Conservation (phyloP, 1,284 basidiomycete genomes). For the Pyrrhoderma noxium region DNA sequence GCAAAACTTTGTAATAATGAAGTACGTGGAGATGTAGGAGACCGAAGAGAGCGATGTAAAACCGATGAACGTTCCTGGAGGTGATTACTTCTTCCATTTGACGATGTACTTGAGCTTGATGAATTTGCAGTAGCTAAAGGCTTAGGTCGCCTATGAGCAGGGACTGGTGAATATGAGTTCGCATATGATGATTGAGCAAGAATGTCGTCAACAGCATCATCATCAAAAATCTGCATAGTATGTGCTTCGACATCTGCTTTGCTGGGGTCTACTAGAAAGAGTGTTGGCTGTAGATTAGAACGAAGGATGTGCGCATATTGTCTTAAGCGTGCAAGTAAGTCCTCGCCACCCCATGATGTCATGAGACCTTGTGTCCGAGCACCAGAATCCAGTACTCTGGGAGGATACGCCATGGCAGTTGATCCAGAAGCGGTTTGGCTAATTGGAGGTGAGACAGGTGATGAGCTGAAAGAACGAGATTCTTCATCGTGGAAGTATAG, state of each 20-base stretch:
- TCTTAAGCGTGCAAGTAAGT: slow-evolving; percentile 66
- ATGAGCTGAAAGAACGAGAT: slow-evolving; percentile 65
- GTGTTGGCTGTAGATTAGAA: slow-evolving; percentile 68
- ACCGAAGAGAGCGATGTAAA: slow-evolving; percentile 62
- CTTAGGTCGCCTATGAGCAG: slow-evolving; percentile 68
- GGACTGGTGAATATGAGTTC: slow-evolving; percentile 75
- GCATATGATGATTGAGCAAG: slow-evolving; percentile 68
- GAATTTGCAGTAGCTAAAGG: slow-evolving; percentile 40
- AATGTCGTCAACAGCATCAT: slow-evolving; percentile 78
- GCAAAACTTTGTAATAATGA: slow-evolving; percentile 82
- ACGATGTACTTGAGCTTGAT: slow-evolving; percentile 21
- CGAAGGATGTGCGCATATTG: slow-evolving; percentile 70
- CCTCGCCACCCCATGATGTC: slow-evolving; percentile 76
- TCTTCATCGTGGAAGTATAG: slow-evolving; percentile 97
- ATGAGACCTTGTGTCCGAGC: slow-evolving; percentile 25
- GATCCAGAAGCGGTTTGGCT: slow-evolving; percentile 24
- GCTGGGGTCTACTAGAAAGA: slow-evolving; percentile 91
- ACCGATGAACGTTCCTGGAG: slow-evolving; percentile 68
- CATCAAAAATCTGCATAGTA: slow-evolving; percentile 69
- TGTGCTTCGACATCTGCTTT: slow-evolving; percentile 87
- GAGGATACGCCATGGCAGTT: slow-evolving; percentile 52
- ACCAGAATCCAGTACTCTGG: slow-evolving; percentile 32
- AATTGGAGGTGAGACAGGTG: slow-evolving; percentile 35
- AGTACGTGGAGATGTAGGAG: slow-evolving; percentile 47
- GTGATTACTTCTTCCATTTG: slow-evolving; percentile 34